Percentiles rank a stretch among this genome's conserved stretches.
These are phyloP conservation scores for Dactylellina leptospora DNA, from an alignment of 2,329 filamentous ascomycete species.

Conservation along the genomic window DNA sequence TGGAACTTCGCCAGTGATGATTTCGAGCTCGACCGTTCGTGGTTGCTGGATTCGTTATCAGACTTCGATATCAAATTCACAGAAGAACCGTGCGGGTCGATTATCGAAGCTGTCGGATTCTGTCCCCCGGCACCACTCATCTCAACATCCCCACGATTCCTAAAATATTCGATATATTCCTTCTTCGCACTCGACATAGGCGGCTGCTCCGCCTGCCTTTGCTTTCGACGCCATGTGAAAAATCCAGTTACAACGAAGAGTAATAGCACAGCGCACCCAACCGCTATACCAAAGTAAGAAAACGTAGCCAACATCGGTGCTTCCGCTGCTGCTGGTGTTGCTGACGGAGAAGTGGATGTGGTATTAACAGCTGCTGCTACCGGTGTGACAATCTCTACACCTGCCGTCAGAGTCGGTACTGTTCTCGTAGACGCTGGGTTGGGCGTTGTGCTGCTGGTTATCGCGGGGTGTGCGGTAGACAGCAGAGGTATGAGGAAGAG, in stretches of 20 bases:
- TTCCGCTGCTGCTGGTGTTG: not conserved
- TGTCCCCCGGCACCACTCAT: not conserved
- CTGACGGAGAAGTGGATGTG: constrained; percentile 8
- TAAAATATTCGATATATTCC: constrained; percentile 30
- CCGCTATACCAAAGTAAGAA: constrained; percentile 40
- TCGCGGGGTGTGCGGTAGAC: constrained; percentile 5
- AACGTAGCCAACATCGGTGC: constrained; percentile 37
- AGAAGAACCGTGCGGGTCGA: constrained; percentile 13
- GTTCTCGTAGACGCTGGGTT: constrained; percentile 1
- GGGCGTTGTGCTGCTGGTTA: not conserved
- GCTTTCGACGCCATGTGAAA: constrained; percentile 27
- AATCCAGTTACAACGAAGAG: constrained; percentile 23
- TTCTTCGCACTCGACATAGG: constrained; percentile 28
- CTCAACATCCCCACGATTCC: constrained; percentile 2
- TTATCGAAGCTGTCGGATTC: not conserved
- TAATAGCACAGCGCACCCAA: constrained; percentile 28
- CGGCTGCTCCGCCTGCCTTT: not conserved
- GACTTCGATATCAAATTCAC: constrained; percentile 14
- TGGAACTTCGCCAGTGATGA: constrained; percentile 20
- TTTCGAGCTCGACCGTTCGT: constrained; percentile 14
- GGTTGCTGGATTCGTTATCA: not conserved
- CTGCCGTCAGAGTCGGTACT: constrained; percentile 12
- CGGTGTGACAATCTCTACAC: not conserved
- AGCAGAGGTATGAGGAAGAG: constrained; percentile 28
- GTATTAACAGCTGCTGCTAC: not conserved